Base-by-base conservation (phyloP, 2,329 filamentous ascomycete genomes). In the Coniochaeta prunicola region DNA sequence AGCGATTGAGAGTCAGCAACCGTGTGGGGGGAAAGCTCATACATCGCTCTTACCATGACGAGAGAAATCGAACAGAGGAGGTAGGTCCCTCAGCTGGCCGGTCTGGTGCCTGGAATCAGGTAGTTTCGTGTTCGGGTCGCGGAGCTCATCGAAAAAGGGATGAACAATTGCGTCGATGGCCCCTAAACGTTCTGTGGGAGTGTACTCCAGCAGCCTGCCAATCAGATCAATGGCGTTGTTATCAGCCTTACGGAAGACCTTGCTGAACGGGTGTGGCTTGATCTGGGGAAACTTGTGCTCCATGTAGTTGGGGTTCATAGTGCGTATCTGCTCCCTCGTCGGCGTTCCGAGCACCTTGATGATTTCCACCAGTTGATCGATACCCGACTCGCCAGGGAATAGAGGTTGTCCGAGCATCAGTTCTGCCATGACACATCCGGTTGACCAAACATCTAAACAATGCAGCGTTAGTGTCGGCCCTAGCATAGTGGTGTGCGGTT, bases 301-400 rank as follows among this genome's bases (percentile, higher is more conserved):
- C 94, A 99, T 99, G 77, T 99, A 99, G 77, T 99, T 99, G 60
- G 94, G 94, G 76, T 99, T 99, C 94, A 99, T 99, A 65, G 94
- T 99, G 67, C 94, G 90, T 70, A 99, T 99, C 76, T 99, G 94
- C 74, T 99, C 94, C 64, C 94, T 85, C 36, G 94, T 97, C 19
- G 94, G 94, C 19, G 94, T 99, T 61, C 94, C 94, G 61, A 99
- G 80, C 57, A 99, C 93, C 79, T 99, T 99, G 82, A 99, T 99
- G 73, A 99, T 99, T 76, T 99, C 94, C 53, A 99, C 94, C 55
- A 99, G 81, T 74, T 99, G 94, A 72, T 99, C 94, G 69, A 99
- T 99, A 64, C 94, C 94, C 54, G 94, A 99, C 76, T 99, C 94
- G 68, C 94, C 94, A 28, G 94, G 94, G 81, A 99, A 99, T 62